Conservation (phyloP, 2,329 filamentous ascomycete genomes). For the Bretziella fagacearum region DNA sequence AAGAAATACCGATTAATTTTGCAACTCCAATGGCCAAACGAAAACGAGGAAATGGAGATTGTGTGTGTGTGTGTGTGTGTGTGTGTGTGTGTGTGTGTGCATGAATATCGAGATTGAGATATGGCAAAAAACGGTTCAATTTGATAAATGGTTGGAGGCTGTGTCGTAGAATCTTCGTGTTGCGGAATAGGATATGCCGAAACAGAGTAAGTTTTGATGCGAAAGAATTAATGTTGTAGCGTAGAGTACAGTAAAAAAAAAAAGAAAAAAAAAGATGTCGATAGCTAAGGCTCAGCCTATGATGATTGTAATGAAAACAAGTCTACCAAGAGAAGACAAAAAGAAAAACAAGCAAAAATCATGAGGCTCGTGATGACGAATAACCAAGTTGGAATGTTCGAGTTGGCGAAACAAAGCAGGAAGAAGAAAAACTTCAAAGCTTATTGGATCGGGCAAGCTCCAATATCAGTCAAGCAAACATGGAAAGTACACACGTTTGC, state of each 20-base stretch:
- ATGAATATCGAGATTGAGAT: too few species aligned
- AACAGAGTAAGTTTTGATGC: background rate
- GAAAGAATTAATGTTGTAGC: background rate
- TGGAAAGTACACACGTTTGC: background rate
- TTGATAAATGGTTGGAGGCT: too few species aligned
- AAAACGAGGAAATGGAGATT: too few species aligned
- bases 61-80: too few species aligned
- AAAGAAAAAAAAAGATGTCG: conserved; percentile 2
- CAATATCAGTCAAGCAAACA: background rate
- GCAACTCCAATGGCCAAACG: too few species aligned
- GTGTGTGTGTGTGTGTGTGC: too few species aligned
- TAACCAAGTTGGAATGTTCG: too few species aligned
- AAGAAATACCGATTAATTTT: too few species aligned
- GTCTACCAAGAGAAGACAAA: background rate
- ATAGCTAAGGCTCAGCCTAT: conserved; percentile 1
- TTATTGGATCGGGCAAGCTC: background rate
- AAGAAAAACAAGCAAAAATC: background rate
- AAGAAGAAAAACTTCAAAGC: background rate
- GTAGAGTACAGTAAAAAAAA: background rate
- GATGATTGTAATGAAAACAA: background rate
- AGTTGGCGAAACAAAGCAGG: background rate
- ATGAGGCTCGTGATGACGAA: background rate
- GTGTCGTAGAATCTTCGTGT: too few species aligned
- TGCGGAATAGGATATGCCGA: too few species aligned
- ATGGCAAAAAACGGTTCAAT: too few species aligned